Percentiles rank a stretch among this genome's conserved stretches.
Conservation (phyloP, 352 stramenopile genomes). For the Globisporangium nagaii region DNA sequence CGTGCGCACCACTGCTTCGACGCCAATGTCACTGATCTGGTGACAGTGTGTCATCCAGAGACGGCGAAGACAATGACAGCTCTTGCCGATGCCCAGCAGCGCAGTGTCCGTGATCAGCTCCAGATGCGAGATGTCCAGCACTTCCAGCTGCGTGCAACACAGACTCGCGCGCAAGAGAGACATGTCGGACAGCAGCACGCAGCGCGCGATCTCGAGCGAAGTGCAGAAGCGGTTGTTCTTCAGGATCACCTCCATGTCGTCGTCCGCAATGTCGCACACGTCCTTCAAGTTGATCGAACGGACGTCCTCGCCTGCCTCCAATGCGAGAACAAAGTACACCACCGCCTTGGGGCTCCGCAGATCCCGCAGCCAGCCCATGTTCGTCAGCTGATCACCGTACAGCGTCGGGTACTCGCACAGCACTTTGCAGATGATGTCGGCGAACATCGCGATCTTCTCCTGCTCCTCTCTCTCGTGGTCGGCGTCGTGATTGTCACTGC, state of each 20-base stretch:
- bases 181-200: constrained; percentile 30
- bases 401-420: constrained; percentile 52
- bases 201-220: constrained; percentile 33
- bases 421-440: constrained; percentile 64
- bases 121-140: constrained; percentile 77
- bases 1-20: constrained; percentile 52
- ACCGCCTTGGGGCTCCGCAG: constrained; percentile 45
- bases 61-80: constrained; percentile 42
- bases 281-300: constrained; percentile 48
- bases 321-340: constrained; percentile 55
- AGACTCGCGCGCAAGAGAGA: constrained; percentile 32
- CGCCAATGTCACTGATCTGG: constrained; percentile 68
- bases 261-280: constrained; percentile 37
- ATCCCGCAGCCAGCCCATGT: constrained; percentile 53
- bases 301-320: constrained; percentile 48
- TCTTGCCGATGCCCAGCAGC: constrained; percentile 40
- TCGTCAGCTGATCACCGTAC: constrained; percentile 66
- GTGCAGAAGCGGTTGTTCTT: constrained; percentile 51
- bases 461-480: constrained; percentile 33
- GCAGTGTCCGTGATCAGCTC: constrained; percentile 49
- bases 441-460: constrained; percentile 39
- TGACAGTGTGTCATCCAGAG: constrained; percentile 56
- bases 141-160: constrained; percentile 61
- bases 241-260: constrained; percentile 57
- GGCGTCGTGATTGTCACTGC: constrained; percentile 18